A percentile compares a stretch with the other conserved stretches of the same genome.
Evolutionary conservation across 73 alveolate species (phyloP).

Genomic region (Diophrys appendiculata): DNA sequence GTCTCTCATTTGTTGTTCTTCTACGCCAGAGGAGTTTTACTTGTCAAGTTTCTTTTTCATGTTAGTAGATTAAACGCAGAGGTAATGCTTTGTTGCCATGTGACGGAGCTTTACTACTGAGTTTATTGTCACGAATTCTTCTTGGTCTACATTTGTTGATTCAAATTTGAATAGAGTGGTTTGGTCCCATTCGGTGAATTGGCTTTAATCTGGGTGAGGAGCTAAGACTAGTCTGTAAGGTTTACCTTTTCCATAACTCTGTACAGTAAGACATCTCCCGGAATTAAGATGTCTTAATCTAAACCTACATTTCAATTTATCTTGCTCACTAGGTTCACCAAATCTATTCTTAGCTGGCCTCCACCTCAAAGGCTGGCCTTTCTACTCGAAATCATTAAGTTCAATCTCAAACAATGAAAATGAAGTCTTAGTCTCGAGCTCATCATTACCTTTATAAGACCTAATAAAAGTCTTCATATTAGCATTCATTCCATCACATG

Average conservation of each 20-base stretch:
- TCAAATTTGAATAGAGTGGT: constrained; percentile 39
- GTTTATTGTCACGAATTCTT: constrained; percentile 3
- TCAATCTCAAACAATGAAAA: constrained; percentile 32
- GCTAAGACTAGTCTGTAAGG: no score
- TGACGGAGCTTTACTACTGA: constrained; percentile 17
- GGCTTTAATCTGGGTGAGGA: not conserved
- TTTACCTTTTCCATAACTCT: constrained; percentile 13
- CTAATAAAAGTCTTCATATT: constrained; percentile 2
- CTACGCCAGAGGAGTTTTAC: not conserved
- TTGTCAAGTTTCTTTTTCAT: constrained; percentile 22
- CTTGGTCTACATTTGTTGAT: constrained; percentile 48
- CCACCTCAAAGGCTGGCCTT: constrained; percentile 14
- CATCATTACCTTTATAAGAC: constrained; percentile 25
- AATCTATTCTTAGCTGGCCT: not conserved
- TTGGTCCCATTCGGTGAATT: not conserved
- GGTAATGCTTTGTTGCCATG: not conserved
- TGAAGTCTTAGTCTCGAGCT: constrained; percentile 10
- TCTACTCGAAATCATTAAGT: not conserved
- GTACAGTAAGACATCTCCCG: constrained; percentile 33
- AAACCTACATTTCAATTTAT: not conserved
- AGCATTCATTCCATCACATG: no score
- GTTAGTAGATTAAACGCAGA: not conserved
- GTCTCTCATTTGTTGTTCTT: constrained; percentile 8
- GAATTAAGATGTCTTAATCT: constrained; percentile 55
- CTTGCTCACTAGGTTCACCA: constrained; percentile 10